Conservation (phyloP, 202 grass and related monocot species). For the Eragrostis tef region DNA sequence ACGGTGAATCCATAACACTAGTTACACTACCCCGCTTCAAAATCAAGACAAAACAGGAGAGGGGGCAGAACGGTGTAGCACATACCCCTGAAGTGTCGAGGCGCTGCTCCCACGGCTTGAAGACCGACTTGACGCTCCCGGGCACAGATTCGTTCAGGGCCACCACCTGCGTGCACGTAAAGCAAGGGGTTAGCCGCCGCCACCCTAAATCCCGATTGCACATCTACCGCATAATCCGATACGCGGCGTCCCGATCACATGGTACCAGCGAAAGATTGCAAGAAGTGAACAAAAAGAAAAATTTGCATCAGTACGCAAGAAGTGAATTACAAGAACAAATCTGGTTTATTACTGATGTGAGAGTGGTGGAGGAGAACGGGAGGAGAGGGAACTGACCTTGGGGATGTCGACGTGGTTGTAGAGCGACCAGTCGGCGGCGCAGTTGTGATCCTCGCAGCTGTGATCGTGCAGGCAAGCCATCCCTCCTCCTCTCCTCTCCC, state of each 20-base stretch:
- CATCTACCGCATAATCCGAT: not conserved
- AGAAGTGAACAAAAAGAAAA: not conserved
- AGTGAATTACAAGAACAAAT: not conserved
- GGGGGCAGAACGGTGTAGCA: not conserved
- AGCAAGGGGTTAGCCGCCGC: not conserved
- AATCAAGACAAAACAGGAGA: not conserved
- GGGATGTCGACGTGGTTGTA: slow-evolving; percentile 88
- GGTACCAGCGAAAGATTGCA: not conserved
- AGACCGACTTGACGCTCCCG: slow-evolving; percentile 90
- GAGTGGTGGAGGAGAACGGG: not conserved
- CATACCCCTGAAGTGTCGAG: slow-evolving; percentile 83
- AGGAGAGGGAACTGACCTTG: slow-evolving; percentile 52
- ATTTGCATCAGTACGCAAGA: not conserved
- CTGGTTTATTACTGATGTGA: too few relatives aligned
- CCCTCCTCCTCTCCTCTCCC: not conserved
- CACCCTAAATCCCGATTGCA: slow-evolving; percentile 14
- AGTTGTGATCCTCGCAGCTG: slow-evolving; percentile 97
- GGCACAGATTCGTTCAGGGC: slow-evolving; percentile 89
- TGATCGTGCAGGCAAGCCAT: slow-evolving; percentile 96
- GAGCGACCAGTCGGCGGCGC: slow-evolving; percentile 94
- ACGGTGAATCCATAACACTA: not conserved
- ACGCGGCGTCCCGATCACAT: not conserved
- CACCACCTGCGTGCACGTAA: slow-evolving; percentile 50
- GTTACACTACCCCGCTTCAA: slow-evolving; percentile 4
- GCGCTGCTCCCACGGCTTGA: slow-evolving; percentile 89